Conservation (phyloP, 257 asterid species). For the Cinchona pubescens region DNA sequence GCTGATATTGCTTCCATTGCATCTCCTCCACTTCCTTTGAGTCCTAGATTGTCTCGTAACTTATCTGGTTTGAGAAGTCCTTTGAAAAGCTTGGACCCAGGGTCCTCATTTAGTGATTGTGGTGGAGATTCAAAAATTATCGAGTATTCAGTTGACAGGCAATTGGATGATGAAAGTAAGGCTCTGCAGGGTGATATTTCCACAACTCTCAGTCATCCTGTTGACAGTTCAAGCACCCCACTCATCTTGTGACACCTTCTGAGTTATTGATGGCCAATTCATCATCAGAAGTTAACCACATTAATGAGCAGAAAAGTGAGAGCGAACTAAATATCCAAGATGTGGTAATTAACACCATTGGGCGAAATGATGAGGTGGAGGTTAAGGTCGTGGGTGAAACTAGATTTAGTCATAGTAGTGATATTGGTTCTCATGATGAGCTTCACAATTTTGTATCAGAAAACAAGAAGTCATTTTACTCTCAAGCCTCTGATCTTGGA, state of each 20-base stretch:
- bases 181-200: conserved; percentile 58
- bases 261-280: conserved; percentile 86
- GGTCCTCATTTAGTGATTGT: conserved; percentile 39
- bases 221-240: conserved; percentile 91
- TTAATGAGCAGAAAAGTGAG: conserved; percentile 55
- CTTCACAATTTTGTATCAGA: conserved; percentile 52
- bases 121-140: conserved; percentile 45
- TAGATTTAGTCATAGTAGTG: conserved; percentile 49
- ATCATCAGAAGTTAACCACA: conserved; percentile 58
- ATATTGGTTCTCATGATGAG: conserved; percentile 51
- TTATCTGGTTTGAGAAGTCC: conserved; percentile 67
- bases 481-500: conserved; percentile 88
- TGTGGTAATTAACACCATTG: conserved; percentile 51
- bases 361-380: conserved; percentile 63
- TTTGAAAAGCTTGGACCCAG: conserved; percentile 55
- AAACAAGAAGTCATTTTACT: conserved; percentile 61
- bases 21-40: conserved; percentile 59
- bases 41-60: conserved; percentile 71
- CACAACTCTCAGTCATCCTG: conserved; percentile 44
- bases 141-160: conserved; percentile 76
- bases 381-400: conserved; percentile 78
- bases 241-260: conserved; percentile 94
- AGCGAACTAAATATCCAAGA: conserved; percentile 61
- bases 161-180: conserved; percentile 55
- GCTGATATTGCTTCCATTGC: conserved; percentile 48